Percentiles rank a stretch among this genome's conserved stretches.
Conservation (phyloP, 768 basidiomycete species). For the Crucibulum laeve region DNA sequence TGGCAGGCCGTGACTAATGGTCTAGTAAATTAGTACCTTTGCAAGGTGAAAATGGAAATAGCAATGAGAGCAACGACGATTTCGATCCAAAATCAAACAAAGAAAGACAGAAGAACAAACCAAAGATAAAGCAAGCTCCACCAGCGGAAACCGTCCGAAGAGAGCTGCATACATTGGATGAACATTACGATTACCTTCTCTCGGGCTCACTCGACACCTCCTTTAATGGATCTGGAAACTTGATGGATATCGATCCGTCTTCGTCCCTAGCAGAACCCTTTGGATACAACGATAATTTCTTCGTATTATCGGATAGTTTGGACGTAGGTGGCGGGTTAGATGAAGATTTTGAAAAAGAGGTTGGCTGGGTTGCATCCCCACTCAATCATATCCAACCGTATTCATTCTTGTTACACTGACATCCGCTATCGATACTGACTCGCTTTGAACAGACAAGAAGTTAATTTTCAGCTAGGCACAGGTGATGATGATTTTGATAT, state of each 20-base stretch:
- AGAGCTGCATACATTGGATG: constrained; percentile 61
- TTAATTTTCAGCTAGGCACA: no score
- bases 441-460: no score
- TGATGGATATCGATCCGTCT: constrained; percentile 27
- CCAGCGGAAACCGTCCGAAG: constrained; percentile 42
- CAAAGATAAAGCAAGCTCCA: constrained; percentile 19
- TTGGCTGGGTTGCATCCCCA: constrained; percentile 59
- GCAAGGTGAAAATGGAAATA: no score
- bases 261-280: constrained; percentile 56
- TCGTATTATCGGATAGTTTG: constrained; percentile 47
- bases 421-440: no score
- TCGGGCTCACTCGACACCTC: constrained; percentile 65
- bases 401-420: no score
- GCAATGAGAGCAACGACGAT: no score
- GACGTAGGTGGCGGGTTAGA: constrained; percentile 60
- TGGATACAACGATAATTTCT: constrained; percentile 48
- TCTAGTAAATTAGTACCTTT: not conserved
- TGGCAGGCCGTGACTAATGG: not conserved
- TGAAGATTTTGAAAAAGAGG: constrained; percentile 70
- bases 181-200: constrained; percentile 65
- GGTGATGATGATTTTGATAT: no score
- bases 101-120: constrained; percentile 19
- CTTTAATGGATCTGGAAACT: constrained; percentile 35
- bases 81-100: constrained; percentile 36
- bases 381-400: constrained; percentile 13